Evolutionary conservation across 2,329 filamentous ascomycete species (phyloP), one percentile per base, ranked within the genome.

Genomic region (Nothopassalora personata): DNA sequence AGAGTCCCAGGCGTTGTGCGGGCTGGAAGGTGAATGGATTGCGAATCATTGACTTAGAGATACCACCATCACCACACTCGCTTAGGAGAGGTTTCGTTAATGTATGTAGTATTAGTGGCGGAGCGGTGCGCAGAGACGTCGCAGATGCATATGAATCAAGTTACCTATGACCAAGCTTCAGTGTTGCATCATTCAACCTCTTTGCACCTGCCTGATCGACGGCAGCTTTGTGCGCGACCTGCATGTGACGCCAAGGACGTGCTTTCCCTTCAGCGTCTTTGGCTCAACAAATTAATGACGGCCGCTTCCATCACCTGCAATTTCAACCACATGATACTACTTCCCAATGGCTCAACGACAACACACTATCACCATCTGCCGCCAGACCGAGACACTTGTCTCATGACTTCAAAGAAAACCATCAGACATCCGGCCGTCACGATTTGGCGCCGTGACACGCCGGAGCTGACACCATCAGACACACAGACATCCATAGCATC

Each of bases 51-150:
- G 34, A 43, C 28, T 49, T 27, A 19, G 55, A 55, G 53, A 55
- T 55, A 57, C 55, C 49, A 52, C 33, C 18, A 49, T 28, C 39
- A 30, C 39, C 56, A 53, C 56, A 58, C 30, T 58, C 56, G 50
- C 50, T 58, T 19, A 39, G 23, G 43, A 18, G 11, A 18, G 46
- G 31, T 45, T 56, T 56, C 54, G 54, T 56, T 56, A 48, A 58
- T 53, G 56, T 54, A 28, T 57, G 50, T 54, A 49, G 2, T 31
- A 53, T 23, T 71, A 61, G 28, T 75, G 74, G 54, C 57, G 61
- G 30, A 48, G 74, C 60, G n/a, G 71, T 28, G 76, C 71, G 62
- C 78, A 79, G 62, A 79, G 62, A 76, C 72, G 34, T 69, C 72
- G 3, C 76, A 77, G 30, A 28, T 18, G 18, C 34, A 46, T 46